Conservation (phyloP, 2,329 filamentous ascomycete genomes). For the Colletotrichum viniferum region DNA sequence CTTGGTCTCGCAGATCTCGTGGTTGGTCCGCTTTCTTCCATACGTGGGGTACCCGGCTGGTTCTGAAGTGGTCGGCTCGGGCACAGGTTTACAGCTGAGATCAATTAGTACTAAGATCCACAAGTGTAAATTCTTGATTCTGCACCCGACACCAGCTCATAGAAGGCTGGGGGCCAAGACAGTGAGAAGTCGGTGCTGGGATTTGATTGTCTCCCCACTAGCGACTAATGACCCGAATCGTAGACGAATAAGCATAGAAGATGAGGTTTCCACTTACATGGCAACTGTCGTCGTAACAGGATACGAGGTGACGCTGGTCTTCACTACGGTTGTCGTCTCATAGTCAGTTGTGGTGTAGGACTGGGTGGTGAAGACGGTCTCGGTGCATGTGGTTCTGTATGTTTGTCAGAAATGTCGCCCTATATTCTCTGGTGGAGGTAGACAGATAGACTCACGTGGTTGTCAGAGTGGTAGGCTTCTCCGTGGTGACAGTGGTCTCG, state of each 20-base stretch:
- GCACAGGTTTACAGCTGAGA: not conserved
- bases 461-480: not conserved
- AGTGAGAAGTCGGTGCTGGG: not conserved
- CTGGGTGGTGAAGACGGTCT: constrained; percentile 13
- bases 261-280: not conserved
- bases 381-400: not conserved
- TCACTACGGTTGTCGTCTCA: not conserved
- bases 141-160: not conserved
- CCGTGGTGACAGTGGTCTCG: not conserved
- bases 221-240: not conserved
- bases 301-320: constrained; percentile 13
- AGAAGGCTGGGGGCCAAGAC: not conserved
- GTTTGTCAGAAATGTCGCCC: not conserved
- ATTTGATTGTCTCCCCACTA: not conserved
- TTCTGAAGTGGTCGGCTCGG: not conserved
- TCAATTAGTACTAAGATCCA: not conserved
- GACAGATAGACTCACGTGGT: not conserved
- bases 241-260: not conserved
- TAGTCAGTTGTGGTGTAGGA: constrained; percentile 14
- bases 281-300: constrained; percentile 22
- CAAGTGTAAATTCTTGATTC: not conserved
- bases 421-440: not conserved
- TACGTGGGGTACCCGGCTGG: not conserved
- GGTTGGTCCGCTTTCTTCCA: not conserved
- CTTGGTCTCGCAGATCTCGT: constrained; percentile 21